These are phyloP conservation scores for Russula ochroleuca DNA, from an alignment of 768 basidiomycete genomes.

Conservation along the genomic window DNA sequence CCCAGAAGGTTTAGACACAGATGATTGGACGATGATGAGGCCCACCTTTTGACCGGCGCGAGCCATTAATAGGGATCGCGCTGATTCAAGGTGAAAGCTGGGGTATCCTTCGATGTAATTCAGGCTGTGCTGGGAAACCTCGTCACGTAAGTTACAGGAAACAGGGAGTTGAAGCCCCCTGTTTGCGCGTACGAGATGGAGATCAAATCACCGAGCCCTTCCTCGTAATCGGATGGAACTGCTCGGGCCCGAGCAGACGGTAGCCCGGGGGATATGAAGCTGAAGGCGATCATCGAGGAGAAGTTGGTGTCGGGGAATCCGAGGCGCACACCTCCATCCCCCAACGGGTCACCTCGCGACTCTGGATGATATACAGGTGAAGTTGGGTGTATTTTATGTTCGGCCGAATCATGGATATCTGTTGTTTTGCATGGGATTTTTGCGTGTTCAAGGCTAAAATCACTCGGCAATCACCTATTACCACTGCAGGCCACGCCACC, in stretches of 20 bases:
- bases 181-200: conserved; percentile 9
- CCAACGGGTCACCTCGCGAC: too few relatives aligned
- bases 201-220: not conserved
- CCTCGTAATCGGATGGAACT: conserved; percentile 1
- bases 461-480: too few relatives aligned
- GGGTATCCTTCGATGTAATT: too few relatives aligned
- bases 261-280: not conserved
- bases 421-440: too few relatives aligned
- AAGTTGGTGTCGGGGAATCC: not conserved
- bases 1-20: not conserved
- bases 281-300: not conserved
- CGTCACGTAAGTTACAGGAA: not conserved
- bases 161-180: not conserved
- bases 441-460: too few relatives aligned
- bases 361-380: too few relatives aligned
- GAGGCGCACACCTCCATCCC: not conserved
- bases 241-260: not conserved
- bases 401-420: too few relatives aligned
- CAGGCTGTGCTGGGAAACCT: too few relatives aligned
- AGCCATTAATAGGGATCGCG: too few relatives aligned
- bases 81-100: too few relatives aligned
- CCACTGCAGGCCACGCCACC: too few relatives aligned
- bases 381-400: too few relatives aligned
- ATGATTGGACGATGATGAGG: not conserved
- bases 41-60: not conserved